Evolutionary conservation across 2,329 filamentous ascomycete species (phyloP), one percentile per base, ranked within the genome.

Genomic region (Zymoseptoria passerinii): DNA sequence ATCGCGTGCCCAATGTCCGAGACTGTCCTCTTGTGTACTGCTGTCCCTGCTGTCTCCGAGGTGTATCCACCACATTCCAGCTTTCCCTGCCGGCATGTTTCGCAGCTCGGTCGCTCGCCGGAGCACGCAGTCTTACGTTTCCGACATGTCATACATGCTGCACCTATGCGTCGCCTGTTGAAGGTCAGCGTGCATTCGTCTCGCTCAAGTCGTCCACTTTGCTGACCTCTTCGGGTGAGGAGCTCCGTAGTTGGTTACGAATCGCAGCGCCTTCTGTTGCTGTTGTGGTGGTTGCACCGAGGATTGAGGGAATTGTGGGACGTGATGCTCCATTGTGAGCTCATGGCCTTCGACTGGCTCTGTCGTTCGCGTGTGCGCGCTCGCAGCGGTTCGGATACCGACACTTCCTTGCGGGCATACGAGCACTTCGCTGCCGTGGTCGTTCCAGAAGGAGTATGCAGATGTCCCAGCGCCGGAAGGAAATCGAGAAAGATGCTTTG

Each of bases 221-320:
- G 57, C 60, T 52, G 56, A 66, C 62, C 66, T 80, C 74, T 92
- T 92, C 27, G 87, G 86, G 61, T 89, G 88, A 53, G 89, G 89
- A 64, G 89, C 87, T 62, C 89, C 88, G 74, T 91, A 87, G 68
- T 86, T 90, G 64, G 90, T 88, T 66, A 92, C 88, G 72, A 92
- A 92, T 66, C 88, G 86, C 50, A 74, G 55, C 9, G 64, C 62
- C 60, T 68, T 69, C 13, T 63, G 58, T 48, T 59, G 61, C 19
- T 50, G 59, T 35, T 58, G 62, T 54, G 51, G 57, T 29, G 52
- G 55, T 28, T 23, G 44, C 52, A 20, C 44, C 29, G 49, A 28
- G 10, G 52, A 16, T 1, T 50, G 60, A n/a, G 58, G 48, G n/a
- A 58, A 53, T 20, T 53, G 40, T 29, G 55, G 51, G 13, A 50